phyloP scores from a whole-genome alignment of 495 filamentous ascomycete species.

The Opeltia flavorubescens region DNA sequence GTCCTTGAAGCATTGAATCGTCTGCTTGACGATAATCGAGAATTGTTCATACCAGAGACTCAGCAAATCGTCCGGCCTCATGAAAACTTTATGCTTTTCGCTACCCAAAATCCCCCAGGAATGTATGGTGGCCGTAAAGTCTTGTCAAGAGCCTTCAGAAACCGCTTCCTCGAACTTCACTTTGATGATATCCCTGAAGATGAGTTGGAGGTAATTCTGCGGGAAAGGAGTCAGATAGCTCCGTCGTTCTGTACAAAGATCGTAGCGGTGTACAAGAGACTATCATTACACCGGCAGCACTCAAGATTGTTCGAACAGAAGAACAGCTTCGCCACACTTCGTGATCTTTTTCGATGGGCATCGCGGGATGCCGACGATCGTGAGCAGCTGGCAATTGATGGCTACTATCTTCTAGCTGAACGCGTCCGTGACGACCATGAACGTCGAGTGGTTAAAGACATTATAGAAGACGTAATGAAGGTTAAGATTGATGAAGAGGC shows the following conservation, averaged over 20 bases:
- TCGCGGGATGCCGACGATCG: conserved; percentile 67
- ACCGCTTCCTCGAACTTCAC: conserved; percentile 92
- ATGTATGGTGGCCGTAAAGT: conserved; percentile 90
- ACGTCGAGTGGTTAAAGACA: conserved; percentile 62
- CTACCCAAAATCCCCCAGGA: conserved; percentile 96
- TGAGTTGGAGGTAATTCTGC: conserved; percentile 85
- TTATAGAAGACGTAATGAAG: conserved; percentile 89
- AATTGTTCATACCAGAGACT: conserved; percentile 91
- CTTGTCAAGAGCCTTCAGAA: conserved; percentile 86
- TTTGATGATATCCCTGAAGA: conserved; percentile 96
- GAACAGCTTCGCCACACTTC: conserved; percentile 88
- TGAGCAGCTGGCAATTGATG: conserved; percentile 80
- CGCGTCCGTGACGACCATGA: conserved; percentile 86
- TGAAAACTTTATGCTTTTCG: conserved; percentile 93
- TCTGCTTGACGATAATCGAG: conserved; percentile 92
- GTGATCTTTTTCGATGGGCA: conserved; percentile 98
- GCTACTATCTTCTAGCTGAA: conserved; percentile 91
- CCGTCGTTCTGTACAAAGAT: conserved; percentile 84
- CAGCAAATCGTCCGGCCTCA: conserved; percentile 87
- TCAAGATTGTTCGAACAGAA: conserved; percentile 91
- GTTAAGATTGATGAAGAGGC: conserved; percentile 58
- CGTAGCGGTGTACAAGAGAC: conserved; percentile 83
- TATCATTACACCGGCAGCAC: conserved; percentile 77
- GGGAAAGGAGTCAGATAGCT: conserved; percentile 73
- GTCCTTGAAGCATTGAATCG: conserved; percentile 92